Evolutionary conservation across 352 stramenopile genomes (phyloP).

Genomic region (Globisporangium paroecandrum): DNA sequence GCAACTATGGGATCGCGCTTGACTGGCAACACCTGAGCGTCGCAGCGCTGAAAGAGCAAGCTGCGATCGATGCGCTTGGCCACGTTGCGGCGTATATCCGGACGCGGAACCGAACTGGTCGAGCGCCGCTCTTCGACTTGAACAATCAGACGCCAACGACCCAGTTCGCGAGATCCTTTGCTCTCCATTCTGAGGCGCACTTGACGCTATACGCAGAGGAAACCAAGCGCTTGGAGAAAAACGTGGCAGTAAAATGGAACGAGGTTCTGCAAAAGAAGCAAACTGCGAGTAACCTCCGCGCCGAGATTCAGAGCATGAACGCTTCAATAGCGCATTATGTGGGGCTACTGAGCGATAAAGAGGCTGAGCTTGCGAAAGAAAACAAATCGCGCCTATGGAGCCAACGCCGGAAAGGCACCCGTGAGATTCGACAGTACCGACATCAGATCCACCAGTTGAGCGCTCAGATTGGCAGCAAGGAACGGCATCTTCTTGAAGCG

Average conservation of each 20-base stretch:
- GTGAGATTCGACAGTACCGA: not conserved
- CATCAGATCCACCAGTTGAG: not conserved
- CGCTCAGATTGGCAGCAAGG: not conserved
- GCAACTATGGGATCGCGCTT: conserved; percentile 40
- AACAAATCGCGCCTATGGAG: not conserved
- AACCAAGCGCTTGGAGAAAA: not conserved
- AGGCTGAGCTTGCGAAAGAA: not conserved
- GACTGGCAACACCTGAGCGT: conserved; percentile 35
- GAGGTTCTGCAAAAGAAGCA: not conserved
- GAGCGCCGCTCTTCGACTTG: conserved; percentile 37
- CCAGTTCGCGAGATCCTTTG: conserved; percentile 30
- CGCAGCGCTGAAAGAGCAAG: conserved; percentile 27
- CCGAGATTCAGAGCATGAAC: not conserved
- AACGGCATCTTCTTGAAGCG: not conserved
- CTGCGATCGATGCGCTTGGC: conserved; percentile 28
- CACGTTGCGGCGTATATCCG: conserved; percentile 41
- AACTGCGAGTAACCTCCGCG: not conserved
- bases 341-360: not conserved
- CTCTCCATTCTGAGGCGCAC: conserved; percentile 3
- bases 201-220: not conserved
- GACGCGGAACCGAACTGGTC: conserved; percentile 20
- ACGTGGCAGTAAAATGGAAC: not conserved
- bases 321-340: not conserved
- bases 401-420: not conserved
- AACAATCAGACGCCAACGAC: conserved; percentile 34